Evolutionary conservation across 2,329 filamentous ascomycete species (phyloP), one percentile per base, ranked within the genome.

Genomic region (Neodidymelliopsis sp.): DNA sequence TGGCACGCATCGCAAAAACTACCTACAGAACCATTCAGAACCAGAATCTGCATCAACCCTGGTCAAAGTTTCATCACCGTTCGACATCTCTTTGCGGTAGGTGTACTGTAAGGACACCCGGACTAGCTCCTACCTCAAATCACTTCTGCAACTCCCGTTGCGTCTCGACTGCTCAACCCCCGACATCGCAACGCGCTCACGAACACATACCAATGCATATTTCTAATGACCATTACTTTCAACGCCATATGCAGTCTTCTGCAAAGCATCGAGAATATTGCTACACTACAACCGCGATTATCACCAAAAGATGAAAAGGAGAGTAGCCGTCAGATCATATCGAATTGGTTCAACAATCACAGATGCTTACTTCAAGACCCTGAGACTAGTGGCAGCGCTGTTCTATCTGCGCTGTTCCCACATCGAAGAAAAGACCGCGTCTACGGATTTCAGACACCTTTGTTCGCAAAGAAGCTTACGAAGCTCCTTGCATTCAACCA

Each of bases 391-490:
- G 76, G 79, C 1, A 75, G 83, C 1, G 87, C 89, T 2, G 74
- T 96, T 1, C 76, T 96, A 0, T 92, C 89, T 1, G 86, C 87
- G 2, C 73, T 97, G 0, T 81, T 95, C 0, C 90, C 91, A 0
- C 86, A 91, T 54, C 85, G 81, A 56, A 81, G 91, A 42, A 86
- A 84, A 2, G 91, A 96, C 65, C 83, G 90, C 20, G 88, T 93
- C 2, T 96, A 92, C 67, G 81, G 79, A 27, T 77, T 96, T 1
- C 84, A 89, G 63, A 76, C 83, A 22, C 66, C 74, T 7, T 79
- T 76, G 0, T 77, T 96, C 0, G 82, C 86, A 46, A 83, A 80
- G 40, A 81, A 90, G n/a, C 79, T 96, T 12, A 82, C 80, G 3
- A 82, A 85, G 23, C 82, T 84, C 15, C 77, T 93, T n/a, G 72